phyloP scores from a whole-genome alignment of 2,329 filamentous ascomycete genomes.

The Colletotrichum spaethianum region DNA sequence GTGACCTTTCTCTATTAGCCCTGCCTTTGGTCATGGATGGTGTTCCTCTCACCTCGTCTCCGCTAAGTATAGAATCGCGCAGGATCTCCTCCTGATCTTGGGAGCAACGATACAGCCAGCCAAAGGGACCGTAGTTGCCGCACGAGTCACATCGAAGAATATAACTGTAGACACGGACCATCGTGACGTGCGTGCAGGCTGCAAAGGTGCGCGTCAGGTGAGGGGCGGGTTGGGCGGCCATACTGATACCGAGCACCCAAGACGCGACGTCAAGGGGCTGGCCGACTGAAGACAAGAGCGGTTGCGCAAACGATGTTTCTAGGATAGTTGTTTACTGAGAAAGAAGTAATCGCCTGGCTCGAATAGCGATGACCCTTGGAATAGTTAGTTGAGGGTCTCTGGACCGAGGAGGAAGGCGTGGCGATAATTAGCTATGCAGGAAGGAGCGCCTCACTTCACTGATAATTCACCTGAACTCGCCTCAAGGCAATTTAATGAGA shows the following conservation, averaged over 20 bases:
- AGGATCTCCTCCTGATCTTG: slow-evolving; percentile 68
- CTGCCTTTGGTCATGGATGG: slow-evolving; percentile 30
- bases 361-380: background rate
- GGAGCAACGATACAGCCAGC: slow-evolving; percentile 82
- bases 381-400: background rate
- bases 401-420: slow-evolving; percentile 13
- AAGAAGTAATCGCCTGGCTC: background rate
- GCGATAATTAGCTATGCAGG: background rate
- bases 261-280: slow-evolving; percentile 9
- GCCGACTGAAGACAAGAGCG: background rate
- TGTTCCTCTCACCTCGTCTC: slow-evolving; percentile 46
- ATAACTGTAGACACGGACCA: slow-evolving; percentile 74
- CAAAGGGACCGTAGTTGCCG: slow-evolving; percentile 66
- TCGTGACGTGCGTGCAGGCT: slow-evolving; percentile 76
- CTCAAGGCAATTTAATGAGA: background rate
- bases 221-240: slow-evolving; percentile 13
- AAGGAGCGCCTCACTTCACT: slow-evolving; percentile 15
- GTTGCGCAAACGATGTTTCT: background rate
- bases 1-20: slow-evolving; percentile 45
- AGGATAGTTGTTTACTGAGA: background rate
- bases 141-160: slow-evolving; percentile 72
- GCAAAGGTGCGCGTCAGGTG: slow-evolving; percentile 19
- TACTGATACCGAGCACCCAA: slow-evolving; percentile 18
- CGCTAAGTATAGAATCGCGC: slow-evolving; percentile 50
- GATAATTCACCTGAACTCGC: background rate